phyloP scores from a whole-genome alignment of 1,284 basidiomycete species.

The Athelia sp. region DNA sequence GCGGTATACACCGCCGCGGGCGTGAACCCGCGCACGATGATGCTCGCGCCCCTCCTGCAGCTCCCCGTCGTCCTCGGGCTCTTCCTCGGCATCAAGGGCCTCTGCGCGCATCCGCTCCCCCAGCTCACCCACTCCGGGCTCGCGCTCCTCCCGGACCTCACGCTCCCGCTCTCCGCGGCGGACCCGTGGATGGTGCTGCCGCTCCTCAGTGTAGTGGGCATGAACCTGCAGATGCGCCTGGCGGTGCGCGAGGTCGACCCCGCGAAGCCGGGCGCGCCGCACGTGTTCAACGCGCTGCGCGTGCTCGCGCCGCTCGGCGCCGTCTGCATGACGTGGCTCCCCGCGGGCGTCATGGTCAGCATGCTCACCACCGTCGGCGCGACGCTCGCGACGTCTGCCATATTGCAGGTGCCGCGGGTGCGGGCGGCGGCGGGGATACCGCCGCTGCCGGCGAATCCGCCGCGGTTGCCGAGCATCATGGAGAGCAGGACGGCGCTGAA shows the following conservation, averaged over 20 bases:
- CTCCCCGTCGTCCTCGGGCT: neutral
- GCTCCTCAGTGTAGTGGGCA: neutral
- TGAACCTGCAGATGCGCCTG: neutral
- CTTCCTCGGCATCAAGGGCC: neutral
- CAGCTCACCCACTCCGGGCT: neutral
- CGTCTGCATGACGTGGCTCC: neutral
- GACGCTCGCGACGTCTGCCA: neutral
- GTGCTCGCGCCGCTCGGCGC: neutral
- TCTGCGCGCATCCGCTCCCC: neutral
- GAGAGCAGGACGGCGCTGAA: neutral
- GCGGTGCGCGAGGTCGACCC: neutral
- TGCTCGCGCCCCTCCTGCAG: neutral
- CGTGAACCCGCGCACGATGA: neutral
- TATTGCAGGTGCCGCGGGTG: neutral
- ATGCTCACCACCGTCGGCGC: neutral
- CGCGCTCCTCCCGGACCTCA: neutral
- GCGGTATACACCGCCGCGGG: neutral
- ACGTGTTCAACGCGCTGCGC: neutral
- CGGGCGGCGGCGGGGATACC: neutral
- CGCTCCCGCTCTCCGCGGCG: neutral
- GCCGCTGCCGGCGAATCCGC: neutral
- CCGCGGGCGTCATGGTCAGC: neutral
- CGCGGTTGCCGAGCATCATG: neutral
- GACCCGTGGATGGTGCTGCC: neutral
- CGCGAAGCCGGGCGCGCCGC: neutral